Conservation (phyloP, 2,329 filamentous ascomycete genomes). For the Cordyceps militaris region DNA sequence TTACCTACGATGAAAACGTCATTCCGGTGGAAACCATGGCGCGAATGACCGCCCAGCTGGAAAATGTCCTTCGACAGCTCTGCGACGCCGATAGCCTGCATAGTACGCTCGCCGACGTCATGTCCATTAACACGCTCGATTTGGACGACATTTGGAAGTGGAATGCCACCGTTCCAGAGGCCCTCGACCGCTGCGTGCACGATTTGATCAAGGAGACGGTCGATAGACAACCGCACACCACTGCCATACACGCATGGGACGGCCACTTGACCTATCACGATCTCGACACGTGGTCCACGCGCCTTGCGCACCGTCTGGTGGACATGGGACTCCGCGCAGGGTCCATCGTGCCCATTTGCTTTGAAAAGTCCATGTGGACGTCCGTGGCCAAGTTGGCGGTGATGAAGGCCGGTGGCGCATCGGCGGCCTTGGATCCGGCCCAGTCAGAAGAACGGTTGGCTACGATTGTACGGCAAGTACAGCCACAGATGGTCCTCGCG, state of each 20-base stretch:
- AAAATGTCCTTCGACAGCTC: slow-evolving; percentile 10
- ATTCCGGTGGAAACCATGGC: neutral
- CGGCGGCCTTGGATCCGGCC: slow-evolving; percentile 24
- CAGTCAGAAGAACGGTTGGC: slow-evolving; percentile 13
- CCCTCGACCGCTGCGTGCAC: slow-evolving; percentile 1
- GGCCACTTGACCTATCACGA: slow-evolving; percentile 19
- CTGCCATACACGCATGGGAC: slow-evolving; percentile 21
- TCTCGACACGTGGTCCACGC: slow-evolving; percentile 16
- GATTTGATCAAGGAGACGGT: neutral
- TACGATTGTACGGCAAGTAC: slow-evolving; percentile 9
- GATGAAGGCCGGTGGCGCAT: slow-evolving; percentile 27
- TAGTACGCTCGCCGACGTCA: neutral
- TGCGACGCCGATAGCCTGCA: slow-evolving; percentile 3
- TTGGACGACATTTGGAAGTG: slow-evolving; percentile 5
- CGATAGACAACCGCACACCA: slow-evolving; percentile 10
- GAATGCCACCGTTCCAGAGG: slow-evolving; percentile 3
- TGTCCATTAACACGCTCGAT: neutral
- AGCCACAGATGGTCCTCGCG: neutral
- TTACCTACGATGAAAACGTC: neutral
- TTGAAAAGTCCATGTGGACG: slow-evolving; percentile 23
- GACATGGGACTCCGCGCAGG: slow-evolving; percentile 3
- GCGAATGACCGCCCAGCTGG: slow-evolving; percentile 1
- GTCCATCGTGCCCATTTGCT: slow-evolving; percentile 16
- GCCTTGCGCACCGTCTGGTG: slow-evolving; percentile 14
- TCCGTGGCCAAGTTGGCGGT: slow-evolving; percentile 24